Evolutionary conservation across 2,329 filamentous ascomycete genomes (phyloP), one percentile per base, ranked within the genome.

Genomic region (Fusarium liriodendri): DNA sequence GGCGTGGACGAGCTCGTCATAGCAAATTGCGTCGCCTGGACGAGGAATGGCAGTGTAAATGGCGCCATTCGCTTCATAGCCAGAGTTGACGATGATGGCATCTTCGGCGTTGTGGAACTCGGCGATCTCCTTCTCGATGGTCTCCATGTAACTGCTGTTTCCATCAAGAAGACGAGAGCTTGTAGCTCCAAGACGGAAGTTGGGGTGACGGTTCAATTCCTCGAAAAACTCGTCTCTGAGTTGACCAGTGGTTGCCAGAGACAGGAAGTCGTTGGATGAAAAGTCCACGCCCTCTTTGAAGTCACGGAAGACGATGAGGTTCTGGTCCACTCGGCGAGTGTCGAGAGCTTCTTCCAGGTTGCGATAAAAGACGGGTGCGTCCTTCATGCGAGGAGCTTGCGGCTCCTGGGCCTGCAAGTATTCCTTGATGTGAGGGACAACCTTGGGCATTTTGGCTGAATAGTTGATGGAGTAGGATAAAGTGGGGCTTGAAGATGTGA

Each of bases 1-100:
- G 0, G 92, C 92, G 75, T 94, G 92, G 5, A 93, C 88, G 16
- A 90, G 83, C 72, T 90, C 89, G 79, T 94, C 92, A 68, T 91
- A 91, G 0, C 94, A 76, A 22, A 94, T 86, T 1, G 85, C 77
- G 76, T 90, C 89, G 0, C 87, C 88, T 0, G 84, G 83, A 32
- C 86, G 86, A 0, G 88, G 88, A 16, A 90, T 79, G 35, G 84
- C 84, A 0, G 84, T 81, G 22, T 86, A 85, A 13, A 90, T 84
- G 11, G 86, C 88, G 1, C 83, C 79, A 71, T 90, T 90, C 18
- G 87, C 89, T 66, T 88, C 85, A 67, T 83, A 90, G 0, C 87
- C 88, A 0, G 87, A 92, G 70, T 90, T 90, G 75, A 91, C 89
- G 1, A 94, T 80, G 0, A 93, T 81, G 0, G 86, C 91, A 2